phyloP scores from a whole-genome alignment of 1,284 basidiomycete species.

The Malassezia equina region DNA sequence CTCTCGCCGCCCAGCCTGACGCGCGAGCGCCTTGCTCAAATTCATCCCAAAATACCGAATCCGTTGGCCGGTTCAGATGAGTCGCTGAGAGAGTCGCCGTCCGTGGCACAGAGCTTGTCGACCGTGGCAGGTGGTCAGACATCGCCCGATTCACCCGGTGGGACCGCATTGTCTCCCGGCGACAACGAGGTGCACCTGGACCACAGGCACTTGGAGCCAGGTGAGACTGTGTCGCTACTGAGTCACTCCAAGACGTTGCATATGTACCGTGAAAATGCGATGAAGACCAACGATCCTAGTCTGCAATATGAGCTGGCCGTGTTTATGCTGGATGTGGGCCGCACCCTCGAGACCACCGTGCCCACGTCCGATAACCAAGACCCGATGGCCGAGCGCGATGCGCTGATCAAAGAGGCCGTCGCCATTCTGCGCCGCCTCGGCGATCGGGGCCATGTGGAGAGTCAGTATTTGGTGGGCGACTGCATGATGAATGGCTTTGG shows the following conservation, averaged over 20 bases:
- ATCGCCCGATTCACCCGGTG: slow-evolving; percentile 15
- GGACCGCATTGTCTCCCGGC: background rate
- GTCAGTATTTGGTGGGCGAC: slow-evolving; percentile 94
- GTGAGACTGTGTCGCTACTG: slow-evolving; percentile 79
- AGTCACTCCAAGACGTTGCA: slow-evolving; percentile 91
- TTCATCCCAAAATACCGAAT: slow-evolving; percentile 7
- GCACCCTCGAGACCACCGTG: slow-evolving; percentile 35
- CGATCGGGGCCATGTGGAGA: slow-evolving; percentile 81
- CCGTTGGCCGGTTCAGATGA: background rate
- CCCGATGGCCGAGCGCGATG: slow-evolving; percentile 36
- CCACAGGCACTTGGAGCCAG: slow-evolving; percentile 86
- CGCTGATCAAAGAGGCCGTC: slow-evolving; percentile 85
- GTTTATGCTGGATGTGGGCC: slow-evolving; percentile 84
- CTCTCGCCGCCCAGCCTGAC: background rate
- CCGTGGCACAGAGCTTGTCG: slow-evolving; percentile 19
- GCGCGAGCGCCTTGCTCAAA: slow-evolving; percentile 1
- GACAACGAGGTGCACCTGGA: slow-evolving; percentile 56
- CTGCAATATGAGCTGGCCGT: slow-evolving; percentile 96
- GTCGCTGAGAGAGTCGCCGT: background rate
- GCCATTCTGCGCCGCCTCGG: slow-evolving; percentile 76
- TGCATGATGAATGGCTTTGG: slow-evolving; percentile 96
- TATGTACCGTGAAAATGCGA: slow-evolving; percentile 90
- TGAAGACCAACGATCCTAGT: slow-evolving; percentile 96
- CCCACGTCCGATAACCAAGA: background rate
- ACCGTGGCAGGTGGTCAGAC: slow-evolving; percentile 32